Percentiles rank a stretch among this genome's conserved stretches.
Conservation (phyloP, 495 filamentous ascomycete species). For the Daldinia caldariorum region DNA sequence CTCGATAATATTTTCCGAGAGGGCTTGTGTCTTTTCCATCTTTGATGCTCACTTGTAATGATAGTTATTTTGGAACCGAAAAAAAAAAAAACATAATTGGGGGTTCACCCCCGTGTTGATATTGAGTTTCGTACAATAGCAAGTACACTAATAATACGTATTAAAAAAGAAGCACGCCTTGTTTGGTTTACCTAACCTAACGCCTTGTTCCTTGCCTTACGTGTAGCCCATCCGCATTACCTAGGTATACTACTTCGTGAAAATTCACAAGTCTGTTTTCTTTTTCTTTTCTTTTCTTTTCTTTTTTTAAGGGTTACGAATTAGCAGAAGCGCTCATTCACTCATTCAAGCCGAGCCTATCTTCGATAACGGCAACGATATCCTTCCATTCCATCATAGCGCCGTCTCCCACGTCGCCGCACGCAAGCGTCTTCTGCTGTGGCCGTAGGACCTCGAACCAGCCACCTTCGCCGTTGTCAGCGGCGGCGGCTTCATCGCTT, state of each 20-base stretch:
- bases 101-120: background rate
- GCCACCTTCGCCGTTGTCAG: conserved; percentile 53
- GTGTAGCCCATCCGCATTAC: background rate
- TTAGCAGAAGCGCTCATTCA: conserved; percentile 3
- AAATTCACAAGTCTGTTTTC: no score
- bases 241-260: no score
- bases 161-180: background rate
- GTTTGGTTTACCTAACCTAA: background rate
- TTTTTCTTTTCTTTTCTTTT: no score
- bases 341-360: conserved; percentile 49
- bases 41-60: background rate
- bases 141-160: conserved; percentile 1
- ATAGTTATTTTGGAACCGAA: background rate
- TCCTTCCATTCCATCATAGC: conserved; percentile 82
- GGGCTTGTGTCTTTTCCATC: conserved; percentile 4
- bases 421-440: conserved; percentile 74
- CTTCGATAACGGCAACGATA: conserved; percentile 71
- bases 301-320: background rate
- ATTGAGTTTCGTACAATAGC: background rate
- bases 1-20: background rate
- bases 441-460: conserved; percentile 82
- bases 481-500: background rate
- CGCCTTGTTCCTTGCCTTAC: background rate
- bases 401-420: conserved; percentile 80
- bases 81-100: background rate